Conservation (phyloP, 768 basidiomycete genomes). For the Lactarius quietus region DNA sequence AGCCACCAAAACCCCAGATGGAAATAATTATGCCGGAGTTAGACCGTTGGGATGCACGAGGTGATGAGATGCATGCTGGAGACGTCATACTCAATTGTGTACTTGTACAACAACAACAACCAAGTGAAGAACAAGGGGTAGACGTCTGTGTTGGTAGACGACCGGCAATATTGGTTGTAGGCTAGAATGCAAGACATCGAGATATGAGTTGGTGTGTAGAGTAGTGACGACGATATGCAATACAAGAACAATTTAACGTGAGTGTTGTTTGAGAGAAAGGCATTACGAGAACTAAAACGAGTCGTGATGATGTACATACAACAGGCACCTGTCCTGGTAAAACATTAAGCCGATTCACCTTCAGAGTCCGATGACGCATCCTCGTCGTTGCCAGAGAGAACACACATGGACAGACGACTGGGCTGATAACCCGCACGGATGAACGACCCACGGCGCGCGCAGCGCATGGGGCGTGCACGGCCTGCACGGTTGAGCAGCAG, state of each 20-base stretch:
- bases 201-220: constrained; percentile 6
- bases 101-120: constrained; percentile 7
- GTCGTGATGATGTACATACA: constrained; percentile 20
- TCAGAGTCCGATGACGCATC: background rate
- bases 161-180: background rate
- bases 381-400: background rate
- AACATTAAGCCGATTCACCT: constrained; percentile 3
- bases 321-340: constrained; percentile 22
- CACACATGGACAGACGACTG: constrained; percentile 20
- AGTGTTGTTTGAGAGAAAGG: constrained; percentile 1
- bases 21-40: constrained; percentile 1
- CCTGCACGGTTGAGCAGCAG: constrained; percentile 22
- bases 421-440: constrained; percentile 21
- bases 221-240: constrained; percentile 12
- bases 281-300: constrained; percentile 9
- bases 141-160: background rate
- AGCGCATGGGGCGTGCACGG: constrained; percentile 24
- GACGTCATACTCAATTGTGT: constrained; percentile 11
- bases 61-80: background rate
- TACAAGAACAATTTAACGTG: constrained; percentile 17
- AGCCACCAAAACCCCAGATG: background rate
- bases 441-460: constrained; percentile 12
- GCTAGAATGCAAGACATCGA: constrained; percentile 13
- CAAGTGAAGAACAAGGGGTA: background rate
- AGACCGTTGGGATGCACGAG: background rate